phyloP scores from a whole-genome alignment of 257 asterid genomes.

The Lantana camara region DNA sequence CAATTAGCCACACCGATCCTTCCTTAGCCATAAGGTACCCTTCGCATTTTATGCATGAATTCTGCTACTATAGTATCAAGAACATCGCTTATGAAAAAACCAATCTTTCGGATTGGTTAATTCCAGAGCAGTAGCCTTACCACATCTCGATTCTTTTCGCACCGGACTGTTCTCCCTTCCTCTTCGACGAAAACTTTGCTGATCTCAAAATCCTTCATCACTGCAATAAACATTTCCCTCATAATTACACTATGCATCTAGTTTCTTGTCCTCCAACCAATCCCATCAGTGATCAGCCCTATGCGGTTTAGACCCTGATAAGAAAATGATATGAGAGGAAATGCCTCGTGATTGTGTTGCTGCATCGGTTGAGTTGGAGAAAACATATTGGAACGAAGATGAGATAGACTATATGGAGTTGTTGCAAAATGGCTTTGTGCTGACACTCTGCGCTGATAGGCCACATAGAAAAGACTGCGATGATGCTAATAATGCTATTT shows the following conservation, averaged over 20 bases:
- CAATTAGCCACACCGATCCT: not conserved
- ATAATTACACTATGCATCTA: not conserved
- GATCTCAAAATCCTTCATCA: not conserved
- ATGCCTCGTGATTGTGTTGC: not conserved
- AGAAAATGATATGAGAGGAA: not conserved
- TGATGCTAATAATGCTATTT: not conserved
- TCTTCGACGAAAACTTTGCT: not conserved
- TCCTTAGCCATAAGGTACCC: constrained; percentile 5
- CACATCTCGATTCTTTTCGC: not conserved
- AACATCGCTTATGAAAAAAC: not conserved
- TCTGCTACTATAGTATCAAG: not conserved
- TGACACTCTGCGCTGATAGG: constrained; percentile 9
- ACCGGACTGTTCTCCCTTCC: not conserved
- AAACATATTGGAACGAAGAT: not conserved
- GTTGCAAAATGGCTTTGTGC: not conserved
- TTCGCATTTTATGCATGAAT: not conserved
- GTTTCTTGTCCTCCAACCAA: not conserved
- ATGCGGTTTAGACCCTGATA: not conserved
- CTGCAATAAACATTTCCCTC: not conserved
- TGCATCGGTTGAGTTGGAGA: not conserved
- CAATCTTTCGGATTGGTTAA: not conserved
- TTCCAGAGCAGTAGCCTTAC: not conserved
- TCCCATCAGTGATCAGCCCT: not conserved
- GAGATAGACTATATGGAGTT: not conserved
- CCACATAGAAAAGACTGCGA: not conserved